phyloP scores from a whole-genome alignment of 2,329 filamentous ascomycete species.

The Fusarium aywerte region DNA sequence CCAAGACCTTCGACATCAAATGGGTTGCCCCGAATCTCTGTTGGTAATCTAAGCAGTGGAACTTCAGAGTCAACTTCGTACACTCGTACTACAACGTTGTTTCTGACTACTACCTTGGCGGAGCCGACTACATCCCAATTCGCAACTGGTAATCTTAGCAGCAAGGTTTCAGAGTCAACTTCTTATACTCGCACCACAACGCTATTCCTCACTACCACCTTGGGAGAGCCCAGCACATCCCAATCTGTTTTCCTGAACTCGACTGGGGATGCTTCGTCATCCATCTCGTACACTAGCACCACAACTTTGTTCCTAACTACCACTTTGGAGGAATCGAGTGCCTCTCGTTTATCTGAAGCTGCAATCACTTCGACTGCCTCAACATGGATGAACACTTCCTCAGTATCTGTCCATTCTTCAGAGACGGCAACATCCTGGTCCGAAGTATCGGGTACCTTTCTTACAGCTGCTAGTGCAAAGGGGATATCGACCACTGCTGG shows the following conservation, averaged over 20 bases:
- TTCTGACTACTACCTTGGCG: conserved; percentile 1
- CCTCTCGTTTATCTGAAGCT: conserved; percentile 33
- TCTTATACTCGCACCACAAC: conserved; percentile 15
- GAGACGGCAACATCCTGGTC: conserved; percentile 11
- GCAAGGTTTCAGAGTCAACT: conserved; percentile 9
- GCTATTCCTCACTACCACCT: conserved; percentile 8
- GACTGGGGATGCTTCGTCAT: conserved; percentile 6
- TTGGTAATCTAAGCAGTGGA: conserved; percentile 31
- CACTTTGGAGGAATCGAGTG: conserved; percentile 9
- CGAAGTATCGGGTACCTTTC: background rate
- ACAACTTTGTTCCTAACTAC: conserved; percentile 20
- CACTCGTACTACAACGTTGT: conserved; percentile 15
- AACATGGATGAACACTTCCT: conserved; percentile 37
- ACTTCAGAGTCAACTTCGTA: conserved; percentile 12
- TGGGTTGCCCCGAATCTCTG: conserved; percentile 11
- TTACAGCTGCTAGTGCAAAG: conserved; percentile 5
- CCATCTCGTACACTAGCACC: conserved; percentile 15
- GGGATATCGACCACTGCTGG: conserved; percentile 17
- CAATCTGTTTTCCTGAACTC: conserved; percentile 20
- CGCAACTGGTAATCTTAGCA: conserved; percentile 29
- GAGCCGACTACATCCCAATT: conserved; percentile 21
- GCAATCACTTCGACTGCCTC: conserved; percentile 13
- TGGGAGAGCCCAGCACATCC: conserved; percentile 21
- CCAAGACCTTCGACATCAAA: conserved; percentile 1
- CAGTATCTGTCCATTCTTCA: conserved; percentile 9